phyloP scores from a whole-genome alignment of 495 filamentous ascomycete species.

The Penicillium paradoxum region DNA sequence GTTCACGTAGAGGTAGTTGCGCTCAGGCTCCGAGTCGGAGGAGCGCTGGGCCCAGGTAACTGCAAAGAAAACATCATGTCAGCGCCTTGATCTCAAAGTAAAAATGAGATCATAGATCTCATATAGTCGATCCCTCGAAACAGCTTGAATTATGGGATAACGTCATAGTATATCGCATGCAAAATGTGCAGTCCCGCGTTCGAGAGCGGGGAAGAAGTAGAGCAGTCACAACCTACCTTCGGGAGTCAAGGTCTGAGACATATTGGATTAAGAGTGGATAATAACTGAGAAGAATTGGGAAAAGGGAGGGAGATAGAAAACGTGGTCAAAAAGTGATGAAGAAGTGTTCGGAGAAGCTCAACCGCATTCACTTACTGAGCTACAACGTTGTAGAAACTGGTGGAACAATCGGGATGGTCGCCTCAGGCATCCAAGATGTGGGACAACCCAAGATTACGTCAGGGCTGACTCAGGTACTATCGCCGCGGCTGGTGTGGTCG shows the following conservation, averaged over 20 bases:
- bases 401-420: slow-evolving; percentile 6
- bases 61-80: slow-evolving; percentile 31
- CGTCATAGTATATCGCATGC: slow-evolving; percentile 14
- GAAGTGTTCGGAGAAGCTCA: slow-evolving; percentile 10
- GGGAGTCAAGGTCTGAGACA: slow-evolving; percentile 33
- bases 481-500: not conserved
- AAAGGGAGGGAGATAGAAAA: slow-evolving; percentile 9
- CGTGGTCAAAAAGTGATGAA: not conserved
- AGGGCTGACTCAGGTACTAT: slow-evolving; percentile 18
- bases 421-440: slow-evolving; percentile 8
- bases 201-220: slow-evolving; percentile 34
- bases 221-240: slow-evolving; percentile 37
- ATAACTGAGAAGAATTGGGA: not conserved
- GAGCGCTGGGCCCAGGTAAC: slow-evolving; percentile 99
- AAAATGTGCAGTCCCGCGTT: slow-evolving; percentile 24
- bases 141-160: slow-evolving; percentile 4
- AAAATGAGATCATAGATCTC: slow-evolving; percentile 1
- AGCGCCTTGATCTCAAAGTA: slow-evolving; percentile 9
- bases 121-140: not conserved
- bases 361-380: not conserved
- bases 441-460: slow-evolving; percentile 7
- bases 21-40: slow-evolving; percentile 66
- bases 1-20: slow-evolving; percentile 90
- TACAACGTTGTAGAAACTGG: slow-evolving; percentile 12
- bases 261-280: slow-evolving; percentile 14